Evolutionary conservation across 106 monocot species (phyloP), one percentile per base, ranked within the genome.

Genomic region (Dendrobium officinale): DNA sequence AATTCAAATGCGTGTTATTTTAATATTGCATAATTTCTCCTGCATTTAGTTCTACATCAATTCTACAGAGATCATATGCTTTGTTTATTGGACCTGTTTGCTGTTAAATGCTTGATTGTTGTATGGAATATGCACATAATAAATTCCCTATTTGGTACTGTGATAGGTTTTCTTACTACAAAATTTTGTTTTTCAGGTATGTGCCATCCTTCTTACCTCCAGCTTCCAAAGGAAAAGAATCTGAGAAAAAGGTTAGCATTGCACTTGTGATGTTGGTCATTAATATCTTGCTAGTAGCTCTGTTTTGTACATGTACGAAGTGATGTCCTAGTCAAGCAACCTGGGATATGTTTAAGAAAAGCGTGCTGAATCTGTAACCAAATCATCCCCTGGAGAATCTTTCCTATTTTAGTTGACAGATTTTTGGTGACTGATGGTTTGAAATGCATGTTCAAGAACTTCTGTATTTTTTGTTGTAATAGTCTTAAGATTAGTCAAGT

Each of bases 161-260:
- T 27, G 44, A 4, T 37, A 40, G 43, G 11, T 20, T 10, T 26
- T 49, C 51, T 76, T 27, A 15, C 37, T 13, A 51, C 10, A 51
- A 51, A 51, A 18, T 73, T 22, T 76, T 8, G 54, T 18, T 81
- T 86, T 86, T 33, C 88, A 99, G 98, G 86, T 99, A 99, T 87
- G 98, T 99, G 24, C 98, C 98, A 81, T 95, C 98, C 4, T 99
- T 99, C 67, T 81, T 99, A 85, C 98, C 98, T 42, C 95, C 98
- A 66, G 80, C 89, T 80, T 91, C 85, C 80, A 93, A 87, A 90
- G 87, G 88, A 74, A 91, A 82, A 85, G 94, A 98, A 58, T 85
- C 86, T 40, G 96, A 97, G 49, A 97, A 86, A 86, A 92, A 88
- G 92, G 95, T 93, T 77, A 78, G 84, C 9, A 78, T 70, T 29